A percentile compares a stretch with the other conserved stretches of the same genome.
These are phyloP conservation scores for Blastobotrys raffinosifermentans DNA, from an alignment of 1,139 yeast species.

Conservation along the genomic window DNA sequence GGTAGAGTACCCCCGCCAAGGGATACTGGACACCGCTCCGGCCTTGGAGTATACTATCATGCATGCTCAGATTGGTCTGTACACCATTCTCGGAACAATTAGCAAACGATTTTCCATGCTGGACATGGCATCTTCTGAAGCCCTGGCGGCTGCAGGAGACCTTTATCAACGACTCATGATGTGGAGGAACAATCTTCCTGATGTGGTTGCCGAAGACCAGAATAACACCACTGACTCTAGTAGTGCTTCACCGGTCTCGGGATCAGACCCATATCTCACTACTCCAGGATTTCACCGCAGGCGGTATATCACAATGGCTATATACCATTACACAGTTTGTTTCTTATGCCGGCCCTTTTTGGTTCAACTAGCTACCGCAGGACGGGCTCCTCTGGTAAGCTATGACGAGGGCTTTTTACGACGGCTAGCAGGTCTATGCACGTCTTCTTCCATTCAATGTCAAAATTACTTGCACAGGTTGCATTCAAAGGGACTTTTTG, in stretches of 20 bases:
- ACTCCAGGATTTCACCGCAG: conserved; percentile 3
- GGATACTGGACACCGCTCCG: conserved; percentile 3
- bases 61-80: conserved; percentile 8
- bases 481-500: conserved; percentile 7
- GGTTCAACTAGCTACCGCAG: conserved; percentile 5
- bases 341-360: conserved; percentile 11
- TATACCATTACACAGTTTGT: conserved; percentile 10
- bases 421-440: conserved; percentile 9
- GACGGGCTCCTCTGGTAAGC: background rate
- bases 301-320: conserved; percentile 5
- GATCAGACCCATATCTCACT: conserved; percentile 2
- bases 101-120: conserved; percentile 10
- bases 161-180: conserved; percentile 7
- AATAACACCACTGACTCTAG: too few species aligned
- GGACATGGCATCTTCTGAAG: conserved; percentile 9
- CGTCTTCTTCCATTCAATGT: conserved; percentile 9
- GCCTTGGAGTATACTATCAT: conserved; percentile 2
- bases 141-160: conserved; percentile 5
- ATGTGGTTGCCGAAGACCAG: background rate
- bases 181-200: conserved; percentile 12
- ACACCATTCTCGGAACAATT: conserved; percentile 8
- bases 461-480: conserved; percentile 8
- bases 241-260: conserved; percentile 3
- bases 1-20: conserved; percentile 9
- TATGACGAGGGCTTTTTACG: conserved; percentile 6